Percentiles rank a stretch among this genome's conserved stretches.
Evolutionary conservation across 75 land plant genomes (phyloP).

Genomic region (Cupressus sempervirens): DNA sequence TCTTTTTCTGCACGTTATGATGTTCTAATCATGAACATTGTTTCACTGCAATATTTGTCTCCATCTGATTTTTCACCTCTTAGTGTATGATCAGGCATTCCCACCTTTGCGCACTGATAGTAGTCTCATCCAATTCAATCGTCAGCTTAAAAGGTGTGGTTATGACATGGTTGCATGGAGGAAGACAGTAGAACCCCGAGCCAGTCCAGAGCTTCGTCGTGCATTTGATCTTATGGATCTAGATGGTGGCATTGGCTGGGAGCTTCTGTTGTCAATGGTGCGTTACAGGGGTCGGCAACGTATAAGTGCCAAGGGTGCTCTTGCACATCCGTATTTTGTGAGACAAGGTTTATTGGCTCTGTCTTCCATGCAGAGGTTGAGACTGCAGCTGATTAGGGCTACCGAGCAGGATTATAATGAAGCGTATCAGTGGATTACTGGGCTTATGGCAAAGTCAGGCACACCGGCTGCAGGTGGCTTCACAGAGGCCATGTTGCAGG

Average conservation of each 20-base stretch:
- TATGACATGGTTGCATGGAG: conserved; percentile 89
- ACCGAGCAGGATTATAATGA: conserved; percentile 73
- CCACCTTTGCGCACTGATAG: conserved; percentile 79
- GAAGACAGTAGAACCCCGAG: conserved; percentile 63
- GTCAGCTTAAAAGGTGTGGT: conserved; percentile 83
- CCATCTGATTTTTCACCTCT: neutral
- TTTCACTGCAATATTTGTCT: neutral
- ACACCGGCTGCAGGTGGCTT: conserved; percentile 83
- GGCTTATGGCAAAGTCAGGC: conserved; percentile 89
- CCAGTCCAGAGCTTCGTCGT: conserved; percentile 69
- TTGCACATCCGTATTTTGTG: conserved; percentile 90
- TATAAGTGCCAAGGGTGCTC: conserved; percentile 76
- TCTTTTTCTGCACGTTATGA: neutral
- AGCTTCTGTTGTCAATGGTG: conserved; percentile 88
- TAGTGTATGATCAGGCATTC: conserved; percentile 51
- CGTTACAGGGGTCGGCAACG: conserved; percentile 87
- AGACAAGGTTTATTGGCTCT: conserved; percentile 70
- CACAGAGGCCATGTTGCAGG: conserved; percentile 89
- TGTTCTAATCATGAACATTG: neutral
- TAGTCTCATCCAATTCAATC: conserved; percentile 90
- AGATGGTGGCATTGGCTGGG: conserved; percentile 95
- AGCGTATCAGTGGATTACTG: conserved; percentile 65
- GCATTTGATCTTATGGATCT: conserved; percentile 87
- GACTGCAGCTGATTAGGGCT: conserved; percentile 65
- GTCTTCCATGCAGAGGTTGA: conserved; percentile 69